A percentile compares a stretch with the other conserved stretches of the same genome.
Conservation (phyloP, 805 yeast genomes). For the Ascoidea tarda region DNA sequence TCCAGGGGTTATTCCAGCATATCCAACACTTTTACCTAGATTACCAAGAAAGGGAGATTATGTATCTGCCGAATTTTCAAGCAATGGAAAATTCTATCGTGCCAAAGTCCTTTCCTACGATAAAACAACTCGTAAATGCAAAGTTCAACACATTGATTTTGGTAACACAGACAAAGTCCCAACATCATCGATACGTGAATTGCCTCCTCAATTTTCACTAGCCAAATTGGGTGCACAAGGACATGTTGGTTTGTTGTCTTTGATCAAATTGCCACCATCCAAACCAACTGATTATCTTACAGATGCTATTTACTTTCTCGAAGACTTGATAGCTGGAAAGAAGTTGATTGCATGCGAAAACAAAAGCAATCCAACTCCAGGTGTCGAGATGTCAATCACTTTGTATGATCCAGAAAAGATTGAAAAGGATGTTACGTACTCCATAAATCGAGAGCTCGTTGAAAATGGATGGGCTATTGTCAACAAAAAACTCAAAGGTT, state of each 20-base stretch:
- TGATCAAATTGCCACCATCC: slow-evolving; percentile 42
- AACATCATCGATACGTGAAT: slow-evolving; percentile 28
- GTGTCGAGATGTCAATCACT: slow-evolving; percentile 33
- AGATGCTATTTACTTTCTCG: slow-evolving; percentile 39
- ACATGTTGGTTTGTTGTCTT: slow-evolving; percentile 36
- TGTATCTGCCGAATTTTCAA: slow-evolving; percentile 38
- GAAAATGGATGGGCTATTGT: slow-evolving; percentile 48
- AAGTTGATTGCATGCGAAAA: slow-evolving; percentile 41
- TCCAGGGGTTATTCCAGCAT: neutral
- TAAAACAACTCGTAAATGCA: slow-evolving; percentile 25
- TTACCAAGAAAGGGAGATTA: slow-evolving; percentile 38
- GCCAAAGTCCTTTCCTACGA: slow-evolving; percentile 37
- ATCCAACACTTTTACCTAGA: slow-evolving; percentile 16
- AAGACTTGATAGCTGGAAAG: slow-evolving; percentile 35
- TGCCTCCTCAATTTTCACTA: slow-evolving; percentile 35
- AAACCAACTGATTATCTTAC: slow-evolving; percentile 37
- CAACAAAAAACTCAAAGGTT: slow-evolving; percentile 18
- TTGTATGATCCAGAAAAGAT: slow-evolving; percentile 44
- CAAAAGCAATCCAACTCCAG: slow-evolving; percentile 22
- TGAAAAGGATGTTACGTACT: slow-evolving; percentile 36
- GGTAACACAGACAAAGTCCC: slow-evolving; percentile 38
- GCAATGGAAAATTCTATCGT: slow-evolving; percentile 42
- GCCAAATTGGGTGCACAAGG: slow-evolving; percentile 36
- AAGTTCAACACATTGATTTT: slow-evolving; percentile 46
- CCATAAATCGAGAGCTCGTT: slow-evolving; percentile 47